A percentile compares a stretch with the other conserved stretches of the same genome.
phyloP scores from a whole-genome alignment of 768 basidiomycete genomes.

The Dacryopinax spathularia region DNA sequence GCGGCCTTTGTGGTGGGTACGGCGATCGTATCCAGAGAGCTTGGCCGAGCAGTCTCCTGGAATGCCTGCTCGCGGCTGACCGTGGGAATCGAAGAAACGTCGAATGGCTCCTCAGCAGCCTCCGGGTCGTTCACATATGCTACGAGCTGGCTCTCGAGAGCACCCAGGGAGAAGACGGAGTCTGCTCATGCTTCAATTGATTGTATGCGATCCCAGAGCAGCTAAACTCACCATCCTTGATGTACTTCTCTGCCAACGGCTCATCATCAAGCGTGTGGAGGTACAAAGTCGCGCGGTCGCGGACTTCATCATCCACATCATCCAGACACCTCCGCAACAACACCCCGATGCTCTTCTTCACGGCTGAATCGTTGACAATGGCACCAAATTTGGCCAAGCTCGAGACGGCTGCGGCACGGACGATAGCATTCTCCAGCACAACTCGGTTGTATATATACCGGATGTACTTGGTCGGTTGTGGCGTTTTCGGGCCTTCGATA shows the following conservation, averaged over 20 bases:
- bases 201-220: not conserved
- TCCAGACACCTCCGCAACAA: constrained; percentile 87
- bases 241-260: constrained; percentile 65
- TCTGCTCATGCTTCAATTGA: constrained; percentile 36
- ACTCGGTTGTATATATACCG: constrained; percentile 99
- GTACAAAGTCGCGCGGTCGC: constrained; percentile 93
- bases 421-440: constrained; percentile 93
- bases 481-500: constrained; percentile 86
- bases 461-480: constrained; percentile 96
- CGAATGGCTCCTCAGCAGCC: constrained; percentile 62
- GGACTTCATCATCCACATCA: constrained; percentile 97
- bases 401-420: constrained; percentile 88
- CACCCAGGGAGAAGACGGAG: constrained; percentile 81
- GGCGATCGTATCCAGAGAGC: constrained; percentile 70
- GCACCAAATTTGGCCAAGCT: constrained; percentile 95
- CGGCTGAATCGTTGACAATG: constrained; percentile 57
- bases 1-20: constrained; percentile 42
- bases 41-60: constrained; percentile 76
- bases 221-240: constrained; percentile 68
- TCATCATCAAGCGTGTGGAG: constrained; percentile 70
- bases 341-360: constrained; percentile 78
- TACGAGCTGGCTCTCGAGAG: constrained; percentile 82
- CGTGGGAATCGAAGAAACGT: constrained; percentile 74
- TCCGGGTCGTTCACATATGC: constrained; percentile 77
- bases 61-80: constrained; percentile 87